Base-by-base conservation (phyloP, 164 flowering plant genomes). In the Nelumbo lutea region DNA sequence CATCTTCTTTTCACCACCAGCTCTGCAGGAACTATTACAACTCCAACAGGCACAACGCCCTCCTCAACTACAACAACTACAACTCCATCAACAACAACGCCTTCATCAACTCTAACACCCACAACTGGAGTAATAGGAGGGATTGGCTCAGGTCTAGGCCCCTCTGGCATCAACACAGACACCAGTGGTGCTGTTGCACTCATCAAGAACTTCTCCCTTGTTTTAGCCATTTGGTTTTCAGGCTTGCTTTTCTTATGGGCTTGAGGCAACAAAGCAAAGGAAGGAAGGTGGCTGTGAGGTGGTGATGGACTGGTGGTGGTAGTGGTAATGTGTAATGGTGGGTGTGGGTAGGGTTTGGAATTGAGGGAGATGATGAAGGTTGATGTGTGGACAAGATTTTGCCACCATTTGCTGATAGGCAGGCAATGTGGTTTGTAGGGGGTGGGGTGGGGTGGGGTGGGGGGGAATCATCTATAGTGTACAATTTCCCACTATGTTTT, bases 361-460 rank as follows among this genome's bases (percentile, higher is more conserved):
- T 27, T 27, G 27, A 27, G 27, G 27, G 27, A 27, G 27, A 27
- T 2, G 57, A 51, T 66, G 57, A 67, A 70, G 53, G 60, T 65
- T 68, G 81, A 77, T 68, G 76, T 66, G 75, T 61, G 82, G 82
- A 67, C 52, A 72, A 78, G 77, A 78, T 79, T 72, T 67, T 74
- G 75, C 77, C 72, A 74, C 68, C 4, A n/a, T 13, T 4, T 2
- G 58, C 9, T 45, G 70, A 58, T 65, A 59, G 63, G 43, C 50
- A 46, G 59, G 77, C 70, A 64, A 67, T 68, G 46, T 63, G 27
- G 27, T 27, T 27, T 27, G 27, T 27, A 27, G 27, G 27, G 27
- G 27, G 0, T 27, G 27, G 27, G 27, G 0, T 27, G 27, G 27
- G 27, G 46, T 45, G 59, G 67, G 65, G 39, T 44, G 13, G 9